Percentiles rank a stretch among this genome's conserved stretches.
Conservation (phyloP, 768 basidiomycete genomes). For the Serendipita indica region DNA sequence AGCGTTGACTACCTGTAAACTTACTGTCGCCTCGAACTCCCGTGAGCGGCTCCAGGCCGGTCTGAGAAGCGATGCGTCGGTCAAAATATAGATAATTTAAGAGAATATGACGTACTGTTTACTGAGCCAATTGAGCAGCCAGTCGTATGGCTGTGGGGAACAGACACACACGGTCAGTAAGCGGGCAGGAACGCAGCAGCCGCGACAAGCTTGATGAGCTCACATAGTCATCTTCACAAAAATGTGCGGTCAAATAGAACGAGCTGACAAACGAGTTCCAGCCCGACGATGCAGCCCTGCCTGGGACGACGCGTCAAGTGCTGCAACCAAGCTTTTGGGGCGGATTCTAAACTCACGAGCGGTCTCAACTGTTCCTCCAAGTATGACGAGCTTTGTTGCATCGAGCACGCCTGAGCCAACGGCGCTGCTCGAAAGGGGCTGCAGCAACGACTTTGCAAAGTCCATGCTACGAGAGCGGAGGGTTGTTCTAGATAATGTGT, state of each 20-base stretch:
- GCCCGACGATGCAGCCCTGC: constrained; percentile 22
- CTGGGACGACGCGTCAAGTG: too few relatives aligned
- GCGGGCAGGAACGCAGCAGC: background rate
- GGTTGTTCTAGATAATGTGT: too few relatives aligned
- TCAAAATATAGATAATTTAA: background rate
- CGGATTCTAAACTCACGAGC: constrained; percentile 25
- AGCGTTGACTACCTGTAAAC: constrained; percentile 26
- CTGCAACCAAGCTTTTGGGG: background rate
- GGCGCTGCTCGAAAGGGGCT: constrained; percentile 62
- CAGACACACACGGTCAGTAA: background rate
- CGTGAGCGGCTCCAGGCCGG: constrained; percentile 31
- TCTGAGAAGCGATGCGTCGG: too few relatives aligned
- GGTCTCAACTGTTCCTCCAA: constrained; percentile 79
- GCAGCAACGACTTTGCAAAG: constrained; percentile 64
- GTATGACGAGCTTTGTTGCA: constrained; percentile 78
- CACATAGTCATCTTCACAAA: constrained; percentile 69
- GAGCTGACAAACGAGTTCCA: constrained; percentile 18
- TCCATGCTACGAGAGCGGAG: constrained; percentile 44
- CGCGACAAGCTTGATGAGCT: background rate
- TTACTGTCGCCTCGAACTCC: constrained; percentile 79
- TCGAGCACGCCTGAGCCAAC: constrained; percentile 69
- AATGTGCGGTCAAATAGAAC: constrained; percentile 81
- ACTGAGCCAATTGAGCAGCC: constrained; percentile 11
- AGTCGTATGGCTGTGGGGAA: constrained; percentile 11
- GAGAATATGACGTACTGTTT: constrained; percentile 2